Base-by-base conservation (phyloP, 768 basidiomycete genomes). In the Sporobolomyces roseus region DNA sequence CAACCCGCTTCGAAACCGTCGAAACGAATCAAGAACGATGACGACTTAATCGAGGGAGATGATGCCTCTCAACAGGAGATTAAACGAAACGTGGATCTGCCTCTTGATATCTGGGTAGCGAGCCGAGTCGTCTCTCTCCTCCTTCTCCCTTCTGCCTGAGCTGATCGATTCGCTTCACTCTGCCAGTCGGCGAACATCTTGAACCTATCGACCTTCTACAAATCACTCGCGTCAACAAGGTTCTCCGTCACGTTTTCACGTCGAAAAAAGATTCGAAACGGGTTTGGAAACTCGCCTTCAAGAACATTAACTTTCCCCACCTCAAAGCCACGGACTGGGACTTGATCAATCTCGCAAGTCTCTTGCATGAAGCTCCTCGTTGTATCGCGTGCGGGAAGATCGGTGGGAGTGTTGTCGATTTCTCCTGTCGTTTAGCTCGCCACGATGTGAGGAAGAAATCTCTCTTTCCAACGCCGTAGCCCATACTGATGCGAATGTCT, bases 281-380 rank as follows among this genome's bases (percentile, higher is more conserved):
- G 38, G 23, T 55, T 25, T 55, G 54, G 54, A 36, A 35, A 36
- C 10, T 36, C 54, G 54, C 54, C 23, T 55, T 19, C 54, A 21
- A n/a, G 9, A 55, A 55, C 16, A 35, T 36, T n/a, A 16, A 25
- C 4, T 36, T 55, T 23, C 54, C 54, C 13, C 23, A 10, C n/a
- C 54, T 55, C 54, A 19, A 8, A 19, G 54, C 54, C 10, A 55
- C 54, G 23, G 54, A 55, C n/a, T 55, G 54, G 54, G 54, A 55
- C 35, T 17, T 53, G 21, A n/a, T 53, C 52, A 23, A 27, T 9
- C 52, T 53, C 30, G 23, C 52, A 8, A 53, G 52, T 23, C n/a
- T 53, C 9, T 12, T 32, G 5, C 19, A 33, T 21, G 52, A 53
- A 6, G 8, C 6, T 7, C 32, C 13, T 4, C 5, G 3, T 16